Evolutionary conservation across 371 early-diverging fungal genomes (phyloP).

Genomic region (Aphelidium insulamus): DNA sequence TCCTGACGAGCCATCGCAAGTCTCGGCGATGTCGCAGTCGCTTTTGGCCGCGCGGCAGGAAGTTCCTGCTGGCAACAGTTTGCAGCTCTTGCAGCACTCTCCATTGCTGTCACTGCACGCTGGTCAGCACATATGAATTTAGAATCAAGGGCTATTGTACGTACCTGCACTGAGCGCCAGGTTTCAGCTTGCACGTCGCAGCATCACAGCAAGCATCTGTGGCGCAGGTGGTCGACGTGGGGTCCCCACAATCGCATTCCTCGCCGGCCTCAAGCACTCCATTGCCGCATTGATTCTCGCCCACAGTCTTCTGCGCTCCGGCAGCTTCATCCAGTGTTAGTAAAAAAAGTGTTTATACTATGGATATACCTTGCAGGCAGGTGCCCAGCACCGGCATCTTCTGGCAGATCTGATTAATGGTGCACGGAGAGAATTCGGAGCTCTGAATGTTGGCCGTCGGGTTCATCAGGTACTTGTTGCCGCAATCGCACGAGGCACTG

Average conservation of each 20-base stretch:
- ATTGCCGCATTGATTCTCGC: conserved; percentile 67
- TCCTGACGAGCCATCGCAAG: conserved; percentile 45
- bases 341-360: background rate
- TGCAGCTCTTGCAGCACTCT: conserved; percentile 57
- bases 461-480: conserved; percentile 52
- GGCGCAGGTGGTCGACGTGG: conserved; percentile 39
- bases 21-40: conserved; percentile 59
- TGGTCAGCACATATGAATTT: background rate
- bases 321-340: conserved; percentile 18
- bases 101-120: conserved; percentile 44
- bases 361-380: conserved; percentile 27
- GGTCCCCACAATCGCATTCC: conserved; percentile 77
- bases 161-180: conserved; percentile 48
- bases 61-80: conserved; percentile 24
- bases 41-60: conserved; percentile 51
- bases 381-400: conserved; percentile 19
- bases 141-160: conserved; percentile 2
- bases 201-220: conserved; percentile 61
- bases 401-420: conserved; percentile 39
- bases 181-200: conserved; percentile 50
- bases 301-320: conserved; percentile 20
- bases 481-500: conserved; percentile 42
- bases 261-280: conserved; percentile 74
- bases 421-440: conserved; percentile 54
- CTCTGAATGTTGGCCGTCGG: conserved; percentile 50